A percentile compares a stretch with the other conserved stretches of the same genome.
phyloP scores from a whole-genome alignment of 148 eudicot genomes.

The Agrostemma githago region DNA sequence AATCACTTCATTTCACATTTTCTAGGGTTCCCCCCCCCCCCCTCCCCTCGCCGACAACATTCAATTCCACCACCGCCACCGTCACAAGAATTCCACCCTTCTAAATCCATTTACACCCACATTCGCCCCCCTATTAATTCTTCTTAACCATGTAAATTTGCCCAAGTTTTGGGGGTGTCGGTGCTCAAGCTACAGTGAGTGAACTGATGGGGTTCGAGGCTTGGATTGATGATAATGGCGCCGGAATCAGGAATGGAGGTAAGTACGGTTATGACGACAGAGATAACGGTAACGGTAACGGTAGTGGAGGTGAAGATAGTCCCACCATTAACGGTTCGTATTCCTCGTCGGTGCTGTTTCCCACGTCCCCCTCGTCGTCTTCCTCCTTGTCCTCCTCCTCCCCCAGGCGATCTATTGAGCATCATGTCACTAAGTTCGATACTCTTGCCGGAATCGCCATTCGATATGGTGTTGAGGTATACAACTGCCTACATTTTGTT shows the following conservation, averaged over 20 bases:
- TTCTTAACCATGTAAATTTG: neutral
- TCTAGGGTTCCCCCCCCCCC: neutral
- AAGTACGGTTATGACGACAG: neutral
- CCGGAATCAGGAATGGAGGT: neutral
- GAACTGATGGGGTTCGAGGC: neutral
- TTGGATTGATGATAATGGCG: neutral
- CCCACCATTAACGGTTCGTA: conserved; percentile 10
- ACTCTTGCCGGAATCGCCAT: conserved; percentile 85
- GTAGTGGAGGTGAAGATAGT: conserved; percentile 16
- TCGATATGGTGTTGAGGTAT: conserved; percentile 87
- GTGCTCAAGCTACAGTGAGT: neutral
- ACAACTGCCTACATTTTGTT: neutral
- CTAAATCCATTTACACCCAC: too few relatives aligned
- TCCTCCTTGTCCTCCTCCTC: conserved; percentile 27
- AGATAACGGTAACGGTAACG: conserved; percentile 8
- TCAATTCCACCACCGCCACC: neutral
- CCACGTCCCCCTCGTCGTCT: conserved; percentile 24
- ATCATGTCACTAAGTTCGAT: conserved; percentile 58
- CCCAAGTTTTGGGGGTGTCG: neutral
- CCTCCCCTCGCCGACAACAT: neutral
- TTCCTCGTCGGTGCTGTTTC: conserved; percentile 15
- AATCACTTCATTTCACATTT: neutral
- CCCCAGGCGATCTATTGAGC: conserved; percentile 44
- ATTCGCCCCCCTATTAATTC: neutral
- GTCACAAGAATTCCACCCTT: neutral